Conservation (phyloP, 805 yeast species). For the Cyberlindnera lachancei region DNA sequence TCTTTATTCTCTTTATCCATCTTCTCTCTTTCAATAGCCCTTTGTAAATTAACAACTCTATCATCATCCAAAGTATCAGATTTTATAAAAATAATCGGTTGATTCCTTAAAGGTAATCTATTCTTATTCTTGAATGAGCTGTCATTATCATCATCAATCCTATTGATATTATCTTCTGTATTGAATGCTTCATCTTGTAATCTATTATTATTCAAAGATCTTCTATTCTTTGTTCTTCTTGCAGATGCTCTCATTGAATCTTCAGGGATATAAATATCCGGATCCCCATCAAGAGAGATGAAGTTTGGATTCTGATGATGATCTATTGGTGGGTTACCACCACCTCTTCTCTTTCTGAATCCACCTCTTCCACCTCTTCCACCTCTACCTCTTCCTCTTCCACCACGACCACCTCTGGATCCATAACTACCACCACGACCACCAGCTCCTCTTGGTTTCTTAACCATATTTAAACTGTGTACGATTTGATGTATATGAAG, state of each 20-base stretch:
- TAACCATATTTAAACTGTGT: too few species aligned
- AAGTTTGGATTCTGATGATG: constrained; percentile 12
- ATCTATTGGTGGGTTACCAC: background rate
- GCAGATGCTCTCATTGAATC: background rate
- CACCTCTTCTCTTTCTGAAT: constrained; percentile 5
- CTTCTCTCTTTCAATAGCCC: background rate
- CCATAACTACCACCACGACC: constrained; percentile 20
- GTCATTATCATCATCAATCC: background rate
- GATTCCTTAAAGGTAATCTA: background rate
- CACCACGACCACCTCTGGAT: constrained; percentile 20
- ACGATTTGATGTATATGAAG: too few species aligned
- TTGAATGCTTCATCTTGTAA: constrained; percentile 3
- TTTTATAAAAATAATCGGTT: background rate
- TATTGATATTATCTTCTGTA: background rate
- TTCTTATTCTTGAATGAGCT: too few species aligned
- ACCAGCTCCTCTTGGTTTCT: constrained; percentile 1
- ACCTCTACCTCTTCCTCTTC: constrained; percentile 22
- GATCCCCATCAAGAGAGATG: constrained; percentile 16
- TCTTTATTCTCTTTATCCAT: background rate
- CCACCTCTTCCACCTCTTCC: constrained; percentile 16
- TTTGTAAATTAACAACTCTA: background rate
- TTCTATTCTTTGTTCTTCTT: background rate
- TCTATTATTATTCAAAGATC: background rate
- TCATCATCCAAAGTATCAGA: background rate
- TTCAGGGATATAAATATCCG: constrained; percentile 7